A percentile compares a stretch with the other conserved stretches of the same genome.
Evolutionary conservation across 805 yeast species (phyloP).

Genomic region (Blastobotrys mokoenaii): DNA sequence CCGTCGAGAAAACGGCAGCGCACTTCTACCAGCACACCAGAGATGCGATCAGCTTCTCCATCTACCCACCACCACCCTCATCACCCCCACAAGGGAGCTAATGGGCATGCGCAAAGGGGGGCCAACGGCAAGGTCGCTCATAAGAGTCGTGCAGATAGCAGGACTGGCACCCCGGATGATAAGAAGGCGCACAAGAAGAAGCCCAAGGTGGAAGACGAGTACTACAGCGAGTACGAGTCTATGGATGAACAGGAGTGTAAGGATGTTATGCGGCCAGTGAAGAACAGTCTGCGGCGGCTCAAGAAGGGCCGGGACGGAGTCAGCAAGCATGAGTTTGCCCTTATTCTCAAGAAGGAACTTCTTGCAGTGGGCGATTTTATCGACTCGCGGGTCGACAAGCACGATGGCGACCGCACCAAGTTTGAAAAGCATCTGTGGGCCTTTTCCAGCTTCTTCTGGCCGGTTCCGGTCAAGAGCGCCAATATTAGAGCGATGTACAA

Average conservation of each 20-base stretch:
- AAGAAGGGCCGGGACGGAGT: conserved; percentile 66
- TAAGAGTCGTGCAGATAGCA: not conserved
- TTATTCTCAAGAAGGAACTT: conserved; percentile 57
- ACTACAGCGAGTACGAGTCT: conserved; percentile 53
- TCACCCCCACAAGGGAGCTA: no score
- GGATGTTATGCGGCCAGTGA: conserved; percentile 52
- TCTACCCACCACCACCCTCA: no score
- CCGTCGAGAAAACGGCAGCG: not conserved
- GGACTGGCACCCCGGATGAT: not conserved
- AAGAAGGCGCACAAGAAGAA: not conserved
- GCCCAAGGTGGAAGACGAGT: conserved; percentile 7
- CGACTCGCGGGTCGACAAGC: conserved; percentile 30
- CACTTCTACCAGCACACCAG: conserved; percentile 3
- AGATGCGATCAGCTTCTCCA: conserved; percentile 1
- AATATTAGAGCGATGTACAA: conserved; percentile 70
- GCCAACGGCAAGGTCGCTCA: not conserved
- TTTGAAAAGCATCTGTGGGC: conserved; percentile 69
- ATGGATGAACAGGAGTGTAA: conserved; percentile 72
- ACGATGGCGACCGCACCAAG: conserved; percentile 31
- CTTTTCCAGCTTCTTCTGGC: conserved; percentile 81
- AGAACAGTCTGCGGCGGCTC: conserved; percentile 54
- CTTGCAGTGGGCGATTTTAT: conserved; percentile 70
- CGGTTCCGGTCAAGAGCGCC: conserved; percentile 59
- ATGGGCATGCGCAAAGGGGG: not conserved
- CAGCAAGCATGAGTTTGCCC: conserved; percentile 71